Conservation (phyloP, 306 rosid species). For the Cucumis sativus region DNA sequence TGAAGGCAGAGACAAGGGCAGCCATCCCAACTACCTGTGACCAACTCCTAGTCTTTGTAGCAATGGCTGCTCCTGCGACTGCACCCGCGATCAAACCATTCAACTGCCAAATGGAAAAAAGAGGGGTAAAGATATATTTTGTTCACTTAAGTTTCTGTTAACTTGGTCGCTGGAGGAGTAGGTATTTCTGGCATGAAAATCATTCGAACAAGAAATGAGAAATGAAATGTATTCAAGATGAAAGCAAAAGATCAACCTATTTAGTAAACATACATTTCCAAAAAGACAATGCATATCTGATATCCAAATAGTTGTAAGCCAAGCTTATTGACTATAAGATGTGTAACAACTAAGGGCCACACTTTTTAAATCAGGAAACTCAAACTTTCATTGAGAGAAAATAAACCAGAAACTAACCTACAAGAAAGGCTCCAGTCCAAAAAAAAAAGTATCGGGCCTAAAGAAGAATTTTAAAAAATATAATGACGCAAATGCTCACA, state of each 20-base stretch:
- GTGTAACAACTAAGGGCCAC: background rate
- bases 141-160: background rate
- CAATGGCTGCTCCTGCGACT: constrained; percentile 59
- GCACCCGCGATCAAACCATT: constrained; percentile 77
- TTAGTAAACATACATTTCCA: background rate
- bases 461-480: background rate
- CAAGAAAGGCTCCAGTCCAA: background rate
- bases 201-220: background rate
- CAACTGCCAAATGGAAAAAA: constrained; percentile 30
- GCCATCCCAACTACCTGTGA: constrained; percentile 46
- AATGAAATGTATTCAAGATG: background rate
- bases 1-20: constrained; percentile 45
- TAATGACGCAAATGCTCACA: background rate
- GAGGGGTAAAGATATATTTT: background rate
- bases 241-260: background rate
- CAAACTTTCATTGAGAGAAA: background rate
- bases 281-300: background rate
- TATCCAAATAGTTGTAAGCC: background rate
- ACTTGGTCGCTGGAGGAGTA: background rate
- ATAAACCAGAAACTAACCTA: background rate
- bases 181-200: background rate
- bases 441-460: background rate
- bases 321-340: background rate
- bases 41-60: constrained; percentile 56
- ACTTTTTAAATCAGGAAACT: background rate